Conservation (phyloP, 805 yeast species). For the Myxozyma udenii region DNA sequence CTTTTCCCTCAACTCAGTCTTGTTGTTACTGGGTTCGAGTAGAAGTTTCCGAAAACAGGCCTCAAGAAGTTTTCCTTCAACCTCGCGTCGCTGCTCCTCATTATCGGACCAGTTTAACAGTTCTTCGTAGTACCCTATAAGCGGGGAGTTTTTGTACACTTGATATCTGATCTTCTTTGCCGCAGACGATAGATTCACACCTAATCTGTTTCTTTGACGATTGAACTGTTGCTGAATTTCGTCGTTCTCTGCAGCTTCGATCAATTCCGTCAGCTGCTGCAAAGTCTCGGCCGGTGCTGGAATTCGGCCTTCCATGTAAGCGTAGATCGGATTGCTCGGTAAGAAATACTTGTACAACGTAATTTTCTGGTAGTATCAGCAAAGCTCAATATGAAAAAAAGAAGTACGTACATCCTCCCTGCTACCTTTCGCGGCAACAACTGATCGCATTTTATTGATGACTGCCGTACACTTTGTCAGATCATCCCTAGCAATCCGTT, state of each 20-base stretch:
- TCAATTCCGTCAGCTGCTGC: slow-evolving; percentile 31
- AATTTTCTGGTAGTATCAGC: slow-evolving; percentile 9
- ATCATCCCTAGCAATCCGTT: slow-evolving; percentile 24
- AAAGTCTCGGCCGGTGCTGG: slow-evolving; percentile 33
- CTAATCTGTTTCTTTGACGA: slow-evolving; percentile 31
- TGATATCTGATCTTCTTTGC: slow-evolving; percentile 45
- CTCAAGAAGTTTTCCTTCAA: slow-evolving; percentile 60
- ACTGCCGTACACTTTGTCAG: slow-evolving; percentile 29
- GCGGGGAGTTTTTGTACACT: slow-evolving; percentile 47
- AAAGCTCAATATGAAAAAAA: background rate
- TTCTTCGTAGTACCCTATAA: slow-evolving; percentile 54
- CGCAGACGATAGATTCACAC: slow-evolving; percentile 29
- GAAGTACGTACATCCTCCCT: slow-evolving; percentile 20
- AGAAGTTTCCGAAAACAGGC: slow-evolving; percentile 55
- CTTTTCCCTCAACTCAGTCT: slow-evolving; percentile 42
- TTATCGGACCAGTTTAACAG: slow-evolving; percentile 60
- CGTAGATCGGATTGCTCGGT: slow-evolving; percentile 36
- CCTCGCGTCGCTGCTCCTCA: slow-evolving; percentile 54
- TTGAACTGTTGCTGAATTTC: slow-evolving; percentile 31
- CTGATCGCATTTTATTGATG: slow-evolving; percentile 26
- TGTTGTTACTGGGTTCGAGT: slow-evolving; percentile 48
- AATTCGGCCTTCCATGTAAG: slow-evolving; percentile 34
- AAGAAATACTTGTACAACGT: slow-evolving; percentile 31
- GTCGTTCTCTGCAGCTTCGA: slow-evolving; percentile 41
- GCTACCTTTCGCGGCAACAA: slow-evolving; percentile 24